phyloP scores from a whole-genome alignment of 1,284 basidiomycete species.

The Peniophora sp. region DNA sequence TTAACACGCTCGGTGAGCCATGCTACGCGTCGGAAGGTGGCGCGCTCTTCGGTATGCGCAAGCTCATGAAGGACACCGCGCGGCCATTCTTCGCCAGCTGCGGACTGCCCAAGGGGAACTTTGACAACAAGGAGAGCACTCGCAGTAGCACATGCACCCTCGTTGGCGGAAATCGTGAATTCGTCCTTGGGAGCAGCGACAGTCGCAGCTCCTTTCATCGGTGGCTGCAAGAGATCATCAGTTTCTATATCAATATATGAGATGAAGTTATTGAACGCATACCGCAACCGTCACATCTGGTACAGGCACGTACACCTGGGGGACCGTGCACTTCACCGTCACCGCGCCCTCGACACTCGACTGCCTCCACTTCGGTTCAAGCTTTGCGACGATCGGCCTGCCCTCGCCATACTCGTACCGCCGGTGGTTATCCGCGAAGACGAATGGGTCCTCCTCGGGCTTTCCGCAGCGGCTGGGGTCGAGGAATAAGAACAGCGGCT shows the following conservation, averaged over 20 bases:
- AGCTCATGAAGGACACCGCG: conserved; percentile 68
- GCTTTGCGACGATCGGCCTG: conserved; percentile 65
- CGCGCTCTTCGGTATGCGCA: conserved; percentile 79
- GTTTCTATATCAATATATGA: too few relatives aligned
- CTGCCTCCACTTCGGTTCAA: conserved; percentile 75
- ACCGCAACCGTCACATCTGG: conserved; percentile 35
- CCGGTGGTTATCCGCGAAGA: conserved; percentile 73
- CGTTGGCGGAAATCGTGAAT: conserved; percentile 45
- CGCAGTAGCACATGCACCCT: conserved; percentile 64
- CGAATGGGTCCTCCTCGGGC: conserved; percentile 65
- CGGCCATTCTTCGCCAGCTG: conserved; percentile 76
- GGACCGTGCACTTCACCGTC: conserved; percentile 48
- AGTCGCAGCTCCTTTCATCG: conserved; percentile 46
- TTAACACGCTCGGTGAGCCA: conserved; percentile 85
- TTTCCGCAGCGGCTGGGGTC: conserved; percentile 80
- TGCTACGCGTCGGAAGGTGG: conserved; percentile 72
- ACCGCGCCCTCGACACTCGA: conserved; percentile 40
- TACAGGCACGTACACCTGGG: conserved; percentile 55
- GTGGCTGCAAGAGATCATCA: conserved; percentile 40
- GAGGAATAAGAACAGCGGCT: conserved; percentile 75
- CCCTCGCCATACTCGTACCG: conserved; percentile 77
- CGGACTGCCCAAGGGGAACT: conserved; percentile 52
- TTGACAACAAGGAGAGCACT: conserved; percentile 73
- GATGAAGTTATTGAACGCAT: conserved; percentile 29
- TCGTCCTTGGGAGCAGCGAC: conserved; percentile 56